Base-by-base conservation (phyloP, 2,329 filamentous ascomycete species). In the Ophioceras dolichostomum region DNA sequence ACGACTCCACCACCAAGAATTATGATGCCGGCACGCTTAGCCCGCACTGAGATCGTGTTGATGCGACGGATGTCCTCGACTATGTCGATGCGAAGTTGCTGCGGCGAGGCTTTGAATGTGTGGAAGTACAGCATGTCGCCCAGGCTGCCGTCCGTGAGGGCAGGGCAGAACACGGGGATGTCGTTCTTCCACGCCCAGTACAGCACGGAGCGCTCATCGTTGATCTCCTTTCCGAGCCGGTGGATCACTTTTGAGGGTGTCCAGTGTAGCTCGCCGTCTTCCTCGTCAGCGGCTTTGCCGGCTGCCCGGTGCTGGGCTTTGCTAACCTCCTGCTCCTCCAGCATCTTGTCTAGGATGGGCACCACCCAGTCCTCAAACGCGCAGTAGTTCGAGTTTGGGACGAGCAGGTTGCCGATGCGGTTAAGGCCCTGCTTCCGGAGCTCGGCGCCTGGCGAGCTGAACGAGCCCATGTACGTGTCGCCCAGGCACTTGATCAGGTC, bases 101-200 rank as follows among this genome's bases (percentile, higher is more conserved):
- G 64, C 4, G 89, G 89, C 2, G 84, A 88, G 0, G 84, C 63
- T 57, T 89, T 91, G 73, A 87, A 98, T 1, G 88, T 94, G 63
- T 98, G 89, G 58, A 98, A 96, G 62, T 95, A 96, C 29, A 98
- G 68, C 91, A 98, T 98, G 58, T 98, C 91, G 5, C 91, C 91
- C 16, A 98, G 62, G 49, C 85, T 94, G 14, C 91, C 91, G 53
- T 98, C 91, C 0, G 91, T 98, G 49, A 98, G 65, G 5, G 91
- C 91, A 0, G 91, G 91, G 54, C 89, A 96, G 65, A 98, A 98
- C 13, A 98, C 82, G 1, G 91, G 91, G 40, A 98, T 96, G 56
- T 91, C 68, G 62, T 98, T 96, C 63, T 88, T 91, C 64, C 83
- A 93, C 1, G 89, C 89, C 91, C 91, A 98, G 65, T 96, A 95